phyloP scores from a whole-genome alignment of 2,329 filamentous ascomycete species.

The Monosporascus sp. region DNA sequence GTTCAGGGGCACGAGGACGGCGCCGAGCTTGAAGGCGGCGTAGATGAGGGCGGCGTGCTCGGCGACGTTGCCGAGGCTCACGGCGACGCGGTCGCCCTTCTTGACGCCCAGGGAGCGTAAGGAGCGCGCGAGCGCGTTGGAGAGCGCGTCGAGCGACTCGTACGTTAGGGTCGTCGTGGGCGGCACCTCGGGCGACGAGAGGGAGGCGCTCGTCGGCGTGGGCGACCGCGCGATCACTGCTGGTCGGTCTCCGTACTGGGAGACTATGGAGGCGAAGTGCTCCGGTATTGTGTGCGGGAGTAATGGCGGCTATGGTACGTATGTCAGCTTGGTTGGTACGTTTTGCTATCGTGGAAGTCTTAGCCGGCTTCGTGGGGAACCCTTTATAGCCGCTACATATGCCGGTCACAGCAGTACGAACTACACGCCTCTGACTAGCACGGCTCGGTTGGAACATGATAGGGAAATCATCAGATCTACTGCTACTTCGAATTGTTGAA shows the following conservation, averaged over 20 bases:
- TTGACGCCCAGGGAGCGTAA: constrained; percentile 64
- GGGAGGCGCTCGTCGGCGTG: constrained; percentile 12
- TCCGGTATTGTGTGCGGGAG: constrained; percentile 64
- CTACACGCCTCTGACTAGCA: not conserved
- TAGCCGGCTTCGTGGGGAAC: too few species aligned
- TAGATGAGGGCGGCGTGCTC: constrained; percentile 85
- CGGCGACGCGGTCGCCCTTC: constrained; percentile 79
- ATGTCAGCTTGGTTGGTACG: too few species aligned
- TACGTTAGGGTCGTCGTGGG: constrained; percentile 70
- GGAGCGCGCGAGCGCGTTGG: constrained; percentile 69
- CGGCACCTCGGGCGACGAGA: constrained; percentile 37
- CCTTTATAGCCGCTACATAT: too few species aligned
- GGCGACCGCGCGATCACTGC: constrained; percentile 51
- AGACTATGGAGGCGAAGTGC: constrained; percentile 64
- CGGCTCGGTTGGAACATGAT: not conserved
- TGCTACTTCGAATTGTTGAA: not conserved
- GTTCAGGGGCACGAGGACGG: constrained; percentile 87
- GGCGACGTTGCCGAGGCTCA: constrained; percentile 78
- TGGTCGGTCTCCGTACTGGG: constrained; percentile 55
- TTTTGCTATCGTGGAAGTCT: too few species aligned
- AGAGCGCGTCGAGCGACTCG: constrained; percentile 64
- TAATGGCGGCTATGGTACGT: constrained; percentile 51
- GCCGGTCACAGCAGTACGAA: not conserved
- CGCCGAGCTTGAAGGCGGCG: constrained; percentile 90
- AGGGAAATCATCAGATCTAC: too few species aligned